Percentiles rank a stretch among this genome's conserved stretches.
These are phyloP conservation scores for Boletus patriciae DNA, from an alignment of 768 basidiomycete species.

Conservation along the genomic window DNA sequence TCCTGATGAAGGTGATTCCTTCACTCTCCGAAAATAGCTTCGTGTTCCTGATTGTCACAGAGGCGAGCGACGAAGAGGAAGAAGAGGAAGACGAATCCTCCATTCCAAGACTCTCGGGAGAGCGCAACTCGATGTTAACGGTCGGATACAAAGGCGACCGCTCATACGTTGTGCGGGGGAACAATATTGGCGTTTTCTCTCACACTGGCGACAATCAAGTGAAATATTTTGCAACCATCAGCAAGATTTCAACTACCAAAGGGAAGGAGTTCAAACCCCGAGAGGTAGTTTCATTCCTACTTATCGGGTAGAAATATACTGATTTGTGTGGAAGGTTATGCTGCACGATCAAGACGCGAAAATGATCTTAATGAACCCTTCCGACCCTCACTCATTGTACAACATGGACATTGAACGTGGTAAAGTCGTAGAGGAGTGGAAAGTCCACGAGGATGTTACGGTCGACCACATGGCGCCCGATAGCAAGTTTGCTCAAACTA, in stretches of 20 bases:
- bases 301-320: background rate
- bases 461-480: conserved; percentile 92
- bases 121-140: conserved; percentile 83
- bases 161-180: conserved; percentile 90
- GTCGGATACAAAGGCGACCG: conserved; percentile 95
- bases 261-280: conserved; percentile 84
- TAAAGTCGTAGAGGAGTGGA: conserved; percentile 98
- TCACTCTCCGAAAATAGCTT: background rate
- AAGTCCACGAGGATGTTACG: conserved; percentile 84
- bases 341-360: conserved; percentile 94
- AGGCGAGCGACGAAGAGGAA: conserved; percentile 42
- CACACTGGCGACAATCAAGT: conserved; percentile 68
- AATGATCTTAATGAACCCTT: conserved; percentile 90
- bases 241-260: conserved; percentile 73
- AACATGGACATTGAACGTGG: conserved; percentile 92
- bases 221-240: conserved; percentile 86
- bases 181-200: conserved; percentile 88
- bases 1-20: conserved; percentile 53
- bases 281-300: conserved; percentile 54
- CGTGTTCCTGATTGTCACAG: conserved; percentile 38
- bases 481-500: conserved; percentile 92
- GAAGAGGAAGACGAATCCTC: conserved; percentile 39
- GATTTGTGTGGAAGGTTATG: conserved; percentile 67
- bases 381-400: conserved; percentile 78
- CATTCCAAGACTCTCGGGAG: conserved; percentile 48